Conservation (phyloP, 768 basidiomycete species). For the Plicaturopsis crispa region DNA sequence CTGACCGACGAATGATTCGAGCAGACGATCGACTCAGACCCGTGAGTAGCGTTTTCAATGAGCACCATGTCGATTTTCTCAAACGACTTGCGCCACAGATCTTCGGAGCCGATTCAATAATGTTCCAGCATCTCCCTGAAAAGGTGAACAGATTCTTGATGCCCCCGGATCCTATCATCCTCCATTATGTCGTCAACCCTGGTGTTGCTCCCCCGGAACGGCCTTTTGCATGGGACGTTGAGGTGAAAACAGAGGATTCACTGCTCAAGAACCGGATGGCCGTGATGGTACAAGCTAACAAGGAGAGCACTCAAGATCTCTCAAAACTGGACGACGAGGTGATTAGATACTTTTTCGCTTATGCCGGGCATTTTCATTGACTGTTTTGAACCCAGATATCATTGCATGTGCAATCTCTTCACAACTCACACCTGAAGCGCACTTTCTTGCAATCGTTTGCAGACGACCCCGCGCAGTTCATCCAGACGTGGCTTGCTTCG, state of each 20-base stretch:
- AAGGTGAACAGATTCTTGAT: constrained; percentile 72
- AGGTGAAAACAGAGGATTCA: constrained; percentile 81
- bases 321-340: constrained; percentile 86
- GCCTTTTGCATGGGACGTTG: constrained; percentile 78
- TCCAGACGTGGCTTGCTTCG: constrained; percentile 86
- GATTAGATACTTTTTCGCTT: constrained; percentile 1
- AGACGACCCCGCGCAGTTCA: constrained; percentile 69
- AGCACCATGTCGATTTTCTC: not conserved
- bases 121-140: constrained; percentile 80
- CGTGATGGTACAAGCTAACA: constrained; percentile 59
- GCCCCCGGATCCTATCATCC: constrained; percentile 71
- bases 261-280: constrained; percentile 67
- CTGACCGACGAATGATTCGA: constrained; percentile 62
- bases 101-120: constrained; percentile 60
- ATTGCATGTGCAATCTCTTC: constrained; percentile 75
- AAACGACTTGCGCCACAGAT: constrained; percentile 36
- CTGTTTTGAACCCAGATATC: constrained; percentile 62
- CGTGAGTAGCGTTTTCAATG: constrained; percentile 29
- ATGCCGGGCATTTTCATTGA: not conserved
- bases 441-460: constrained; percentile 84
- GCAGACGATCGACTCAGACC: constrained; percentile 61
- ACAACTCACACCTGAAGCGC: constrained; percentile 80
- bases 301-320: constrained; percentile 63
- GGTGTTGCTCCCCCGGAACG: constrained; percentile 55
- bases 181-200: constrained; percentile 73